Conservation (phyloP, 805 yeast genomes). For the Blastobotrys chiropterorum region DNA sequence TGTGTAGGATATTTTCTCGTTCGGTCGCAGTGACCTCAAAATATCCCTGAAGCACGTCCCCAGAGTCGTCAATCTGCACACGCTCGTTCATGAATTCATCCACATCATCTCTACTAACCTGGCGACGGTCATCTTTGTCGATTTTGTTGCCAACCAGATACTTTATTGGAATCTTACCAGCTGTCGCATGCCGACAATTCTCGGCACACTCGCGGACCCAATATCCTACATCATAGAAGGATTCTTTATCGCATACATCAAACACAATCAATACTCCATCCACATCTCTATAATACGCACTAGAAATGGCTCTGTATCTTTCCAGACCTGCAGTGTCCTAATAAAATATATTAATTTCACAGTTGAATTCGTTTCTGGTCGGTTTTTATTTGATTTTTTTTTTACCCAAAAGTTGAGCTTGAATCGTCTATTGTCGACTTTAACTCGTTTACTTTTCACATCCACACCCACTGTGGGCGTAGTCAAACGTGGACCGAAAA, state of each 20-base stretch:
- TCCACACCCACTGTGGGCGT: conserved; percentile 44
- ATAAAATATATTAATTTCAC: too few species aligned
- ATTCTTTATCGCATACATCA: conserved; percentile 36
- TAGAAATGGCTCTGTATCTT: conserved; percentile 41
- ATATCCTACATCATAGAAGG: conserved; percentile 35
- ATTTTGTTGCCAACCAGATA: conserved; percentile 43
- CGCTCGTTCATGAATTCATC: conserved; percentile 18
- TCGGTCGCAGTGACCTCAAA: conserved; percentile 45
- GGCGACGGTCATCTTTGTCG: conserved; percentile 26
- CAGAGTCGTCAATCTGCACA: conserved; percentile 16
- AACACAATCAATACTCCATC: conserved; percentile 41
- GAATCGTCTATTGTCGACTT: conserved; percentile 39
- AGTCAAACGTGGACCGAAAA: conserved; percentile 24
- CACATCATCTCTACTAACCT: conserved; percentile 37
- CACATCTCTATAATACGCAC: conserved; percentile 41
- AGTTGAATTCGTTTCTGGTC: too few species aligned
- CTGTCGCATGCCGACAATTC: conserved; percentile 21
- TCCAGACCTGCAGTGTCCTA: conserved; percentile 47
- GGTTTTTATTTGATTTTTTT: neutral
- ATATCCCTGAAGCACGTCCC: conserved; percentile 32
- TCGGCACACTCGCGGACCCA: conserved; percentile 36
- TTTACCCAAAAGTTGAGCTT: conserved; percentile 39
- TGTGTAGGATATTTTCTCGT: conserved; percentile 34
- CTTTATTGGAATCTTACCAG: conserved; percentile 29
- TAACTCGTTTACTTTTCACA: conserved; percentile 38